These are phyloP conservation scores for Paraleonurus japonicus DNA, from an alignment of 257 asterid genomes.

Conservation along the genomic window DNA sequence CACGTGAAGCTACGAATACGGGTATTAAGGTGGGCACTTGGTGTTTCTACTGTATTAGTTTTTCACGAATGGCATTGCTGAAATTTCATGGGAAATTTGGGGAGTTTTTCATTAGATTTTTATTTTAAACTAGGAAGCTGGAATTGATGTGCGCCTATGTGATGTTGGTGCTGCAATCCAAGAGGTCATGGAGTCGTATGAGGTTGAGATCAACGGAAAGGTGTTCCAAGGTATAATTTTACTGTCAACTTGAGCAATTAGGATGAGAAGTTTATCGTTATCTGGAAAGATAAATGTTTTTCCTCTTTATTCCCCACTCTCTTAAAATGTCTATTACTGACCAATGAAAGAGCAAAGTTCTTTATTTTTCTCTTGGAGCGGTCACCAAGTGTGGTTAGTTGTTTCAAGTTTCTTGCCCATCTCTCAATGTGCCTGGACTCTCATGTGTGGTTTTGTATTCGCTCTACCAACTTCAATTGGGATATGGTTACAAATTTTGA, in stretches of 20 bases:
- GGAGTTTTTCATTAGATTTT: constrained; percentile 15
- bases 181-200: constrained; percentile 99
- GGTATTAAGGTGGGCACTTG: constrained; percentile 77
- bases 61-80: not conserved
- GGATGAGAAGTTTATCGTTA: constrained; percentile 5
- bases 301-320: not conserved
- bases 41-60: not conserved
- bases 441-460: not conserved
- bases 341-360: not conserved
- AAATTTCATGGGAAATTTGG: constrained; percentile 7
- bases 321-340: not conserved
- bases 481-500: not conserved
- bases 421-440: not conserved
- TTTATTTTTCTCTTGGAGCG: not conserved
- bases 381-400: not conserved
- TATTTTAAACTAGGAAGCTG: constrained; percentile 69
- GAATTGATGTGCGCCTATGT: constrained; percentile 92
- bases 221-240: constrained; percentile 68
- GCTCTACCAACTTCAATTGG: not conserved
- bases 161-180: constrained; percentile 98
- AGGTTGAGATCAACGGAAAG: constrained; percentile 96
- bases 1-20: constrained; percentile 94
- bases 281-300: not conserved
- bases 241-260: constrained; percentile 10
- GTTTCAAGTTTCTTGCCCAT: not conserved